A percentile compares a stretch with the other conserved stretches of the same genome.
Evolutionary conservation across 305 asterid genomes (phyloP).

Genomic region (Solanum hybrid): DNA sequence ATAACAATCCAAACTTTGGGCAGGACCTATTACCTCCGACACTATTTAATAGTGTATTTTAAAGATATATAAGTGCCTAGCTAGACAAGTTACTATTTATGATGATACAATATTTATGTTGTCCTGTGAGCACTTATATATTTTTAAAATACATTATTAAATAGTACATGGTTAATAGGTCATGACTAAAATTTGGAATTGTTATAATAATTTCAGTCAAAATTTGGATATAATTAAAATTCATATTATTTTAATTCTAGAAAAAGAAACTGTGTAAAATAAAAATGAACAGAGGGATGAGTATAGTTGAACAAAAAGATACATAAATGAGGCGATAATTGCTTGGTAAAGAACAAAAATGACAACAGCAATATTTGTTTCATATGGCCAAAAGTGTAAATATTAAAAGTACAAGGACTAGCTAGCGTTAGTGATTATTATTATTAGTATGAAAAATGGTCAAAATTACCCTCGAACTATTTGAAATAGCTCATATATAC

Average conservation of each 20-base stretch:
- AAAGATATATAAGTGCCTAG: not conserved
- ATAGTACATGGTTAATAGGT: fast-evolving
- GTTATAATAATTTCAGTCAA: no score
- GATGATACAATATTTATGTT: not conserved
- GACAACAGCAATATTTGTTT: not conserved
- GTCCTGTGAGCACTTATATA: not conserved
- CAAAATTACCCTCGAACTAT: no score
- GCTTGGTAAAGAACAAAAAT: not conserved
- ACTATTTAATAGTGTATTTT: not conserved
- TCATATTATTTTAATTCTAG: not conserved
- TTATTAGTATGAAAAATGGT: not conserved
- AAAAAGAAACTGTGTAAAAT: not conserved
- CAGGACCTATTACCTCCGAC: not conserved
- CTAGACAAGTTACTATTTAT: not conserved
- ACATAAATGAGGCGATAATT: not conserved
- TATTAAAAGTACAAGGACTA: not conserved
- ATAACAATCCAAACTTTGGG: not conserved
- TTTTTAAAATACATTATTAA: no score
- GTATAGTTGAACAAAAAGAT: not conserved
- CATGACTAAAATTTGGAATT: not conserved
- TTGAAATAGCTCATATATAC: not conserved
- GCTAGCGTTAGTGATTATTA: not conserved
- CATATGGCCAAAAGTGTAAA: not conserved
- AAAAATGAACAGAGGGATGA: not conserved
- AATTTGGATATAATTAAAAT: no score